Evolutionary conservation across 352 stramenopile species (phyloP).

Genomic region (Thalassiosira mediterranea): DNA sequence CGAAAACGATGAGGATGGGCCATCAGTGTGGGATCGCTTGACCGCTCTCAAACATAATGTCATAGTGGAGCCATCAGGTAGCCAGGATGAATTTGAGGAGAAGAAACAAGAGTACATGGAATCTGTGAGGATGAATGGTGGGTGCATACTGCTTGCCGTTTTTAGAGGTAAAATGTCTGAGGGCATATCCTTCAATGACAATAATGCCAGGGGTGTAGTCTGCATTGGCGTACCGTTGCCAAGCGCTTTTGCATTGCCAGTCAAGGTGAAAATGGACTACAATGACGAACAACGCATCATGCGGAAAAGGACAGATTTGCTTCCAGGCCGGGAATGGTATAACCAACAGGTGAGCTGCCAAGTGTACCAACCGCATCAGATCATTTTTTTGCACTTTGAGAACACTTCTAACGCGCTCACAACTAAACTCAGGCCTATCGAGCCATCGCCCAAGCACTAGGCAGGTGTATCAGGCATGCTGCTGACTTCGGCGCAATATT

Average conservation of each 20-base stretch:
- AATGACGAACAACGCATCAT: conserved; percentile 79
- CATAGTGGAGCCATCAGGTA: conserved; percentile 67
- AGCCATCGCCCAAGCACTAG: conserved; percentile 74
- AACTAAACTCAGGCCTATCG: conserved; percentile 69
- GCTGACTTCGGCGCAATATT: conserved; percentile 78
- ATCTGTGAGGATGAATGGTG: conserved; percentile 49
- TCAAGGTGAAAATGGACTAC: conserved; percentile 74
- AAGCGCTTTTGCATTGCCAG: conserved; percentile 36
- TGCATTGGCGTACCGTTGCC: conserved; percentile 73
- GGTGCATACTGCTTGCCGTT: conserved; percentile 74
- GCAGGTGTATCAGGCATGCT: conserved; percentile 74
- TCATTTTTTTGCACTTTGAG: no score
- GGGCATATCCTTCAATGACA: conserved; percentile 81
- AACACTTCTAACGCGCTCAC: no score
- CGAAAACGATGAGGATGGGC: conserved; percentile 13
- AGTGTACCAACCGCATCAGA: no score
- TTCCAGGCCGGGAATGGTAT: conserved; percentile 76
- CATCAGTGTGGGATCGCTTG: conserved; percentile 58
- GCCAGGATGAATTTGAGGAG: conserved; percentile 72
- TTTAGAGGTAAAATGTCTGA: conserved; percentile 81
- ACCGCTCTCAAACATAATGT: conserved; percentile 62
- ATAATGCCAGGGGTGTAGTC: conserved; percentile 70
- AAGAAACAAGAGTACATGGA: conserved; percentile 67
- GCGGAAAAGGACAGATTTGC: conserved; percentile 53
- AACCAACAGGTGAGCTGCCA: no score